Evolutionary conservation across 148 eudicot species (phyloP).

Genomic region (Bassia scoparia): DNA sequence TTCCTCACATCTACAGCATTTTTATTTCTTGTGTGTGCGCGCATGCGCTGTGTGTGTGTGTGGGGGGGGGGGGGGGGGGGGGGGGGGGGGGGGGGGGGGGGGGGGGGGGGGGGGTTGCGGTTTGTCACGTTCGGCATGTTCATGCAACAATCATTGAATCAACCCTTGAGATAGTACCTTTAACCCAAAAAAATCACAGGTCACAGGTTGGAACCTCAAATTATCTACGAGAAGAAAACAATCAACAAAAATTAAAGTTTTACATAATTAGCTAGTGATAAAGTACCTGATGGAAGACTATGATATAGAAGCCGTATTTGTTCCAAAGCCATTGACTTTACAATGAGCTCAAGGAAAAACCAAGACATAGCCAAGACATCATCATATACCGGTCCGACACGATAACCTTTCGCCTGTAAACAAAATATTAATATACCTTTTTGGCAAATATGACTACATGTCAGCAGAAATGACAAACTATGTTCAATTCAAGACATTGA

Average conservation of each 20-base stretch:
- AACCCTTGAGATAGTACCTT: no score
- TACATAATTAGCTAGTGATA: background rate
- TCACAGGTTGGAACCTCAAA: background rate
- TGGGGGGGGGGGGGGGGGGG: no score
- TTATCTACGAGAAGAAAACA: background rate
- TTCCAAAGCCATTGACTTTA: constrained; percentile 98
- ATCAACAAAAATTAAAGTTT: background rate
- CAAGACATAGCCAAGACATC: constrained; percentile 99
- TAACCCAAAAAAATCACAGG: background rate
- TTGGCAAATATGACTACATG: background rate
- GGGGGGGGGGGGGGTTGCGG: no score
- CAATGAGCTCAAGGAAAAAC: constrained; percentile 97
- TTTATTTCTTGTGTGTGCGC: no score
- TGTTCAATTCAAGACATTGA: no score
- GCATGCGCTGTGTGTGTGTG: no score
- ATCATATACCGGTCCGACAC: constrained; percentile 97
- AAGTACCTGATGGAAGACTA: constrained; percentile 79
- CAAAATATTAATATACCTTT: background rate
- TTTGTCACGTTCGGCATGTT: no score
- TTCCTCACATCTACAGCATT: background rate
- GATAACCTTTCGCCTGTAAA: constrained; percentile 95
- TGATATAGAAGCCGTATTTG: constrained; percentile 82
- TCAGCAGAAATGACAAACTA: background rate
- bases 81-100: no score
- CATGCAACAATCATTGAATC: no score